Evolutionary conservation across 2,329 filamentous ascomycete species (phyloP).

Genomic region (Clarireedia sp.): DNA sequence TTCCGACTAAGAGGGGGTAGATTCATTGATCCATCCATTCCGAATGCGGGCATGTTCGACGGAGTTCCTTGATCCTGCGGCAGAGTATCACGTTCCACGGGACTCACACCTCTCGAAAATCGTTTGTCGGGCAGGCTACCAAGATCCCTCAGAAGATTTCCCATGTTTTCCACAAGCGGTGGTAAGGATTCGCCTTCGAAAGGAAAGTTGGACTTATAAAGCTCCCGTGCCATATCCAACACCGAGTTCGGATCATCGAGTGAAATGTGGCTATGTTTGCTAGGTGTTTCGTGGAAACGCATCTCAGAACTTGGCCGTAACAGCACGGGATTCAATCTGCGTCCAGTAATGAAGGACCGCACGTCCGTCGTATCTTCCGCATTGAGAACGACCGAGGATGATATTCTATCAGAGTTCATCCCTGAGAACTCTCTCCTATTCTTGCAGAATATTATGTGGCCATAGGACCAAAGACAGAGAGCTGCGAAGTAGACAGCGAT

Average conservation of each 20-base stretch:
- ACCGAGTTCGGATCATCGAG: neutral
- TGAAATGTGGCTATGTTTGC: neutral
- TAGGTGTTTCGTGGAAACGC: neutral
- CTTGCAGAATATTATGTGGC: neutral
- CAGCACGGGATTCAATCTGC: neutral
- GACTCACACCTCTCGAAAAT: slow-evolving; percentile 8
- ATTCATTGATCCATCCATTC: too few relatives aligned
- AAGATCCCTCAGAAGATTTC: slow-evolving; percentile 54
- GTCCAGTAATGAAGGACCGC: neutral
- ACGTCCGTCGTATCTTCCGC: neutral
- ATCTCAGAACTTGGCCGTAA: neutral
- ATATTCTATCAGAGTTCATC: too few relatives aligned
- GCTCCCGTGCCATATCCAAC: slow-evolving; percentile 26
- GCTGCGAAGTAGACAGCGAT: slow-evolving; percentile 62
- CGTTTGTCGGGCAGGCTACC: slow-evolving; percentile 39
- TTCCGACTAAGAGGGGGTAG: too few relatives aligned
- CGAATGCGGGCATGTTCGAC: too few relatives aligned
- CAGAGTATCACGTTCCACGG: neutral
- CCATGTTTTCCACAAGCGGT: slow-evolving; percentile 60
- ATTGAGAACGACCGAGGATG: too few relatives aligned
- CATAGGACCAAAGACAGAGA: slow-evolving; percentile 51
- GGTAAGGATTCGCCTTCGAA: slow-evolving; percentile 40
- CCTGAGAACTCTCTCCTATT: too few relatives aligned
- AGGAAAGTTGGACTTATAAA: slow-evolving; percentile 47
- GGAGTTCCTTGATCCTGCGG: too few relatives aligned